A percentile compares a stretch with the other conserved stretches of the same genome.
phyloP scores from a whole-genome alignment of 345 rosid genomes.

The Orychophragmus violaceus region DNA sequence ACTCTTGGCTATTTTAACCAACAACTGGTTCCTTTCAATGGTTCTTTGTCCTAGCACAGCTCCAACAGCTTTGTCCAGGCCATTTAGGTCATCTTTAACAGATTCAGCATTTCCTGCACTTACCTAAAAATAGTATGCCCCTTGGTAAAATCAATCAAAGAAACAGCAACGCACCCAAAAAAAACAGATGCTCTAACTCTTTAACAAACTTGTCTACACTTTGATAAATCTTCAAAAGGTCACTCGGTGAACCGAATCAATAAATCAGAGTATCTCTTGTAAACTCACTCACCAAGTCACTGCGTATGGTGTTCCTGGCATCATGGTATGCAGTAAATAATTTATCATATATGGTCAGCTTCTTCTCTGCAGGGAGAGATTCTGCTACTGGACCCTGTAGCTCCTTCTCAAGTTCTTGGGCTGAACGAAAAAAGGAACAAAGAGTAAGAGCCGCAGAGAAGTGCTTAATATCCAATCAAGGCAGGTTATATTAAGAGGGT shows the following conservation, averaged over 20 bases:
- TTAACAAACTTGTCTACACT: background rate
- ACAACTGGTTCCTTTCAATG: conserved; percentile 84
- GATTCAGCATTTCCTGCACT: conserved; percentile 91
- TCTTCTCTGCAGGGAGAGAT: conserved; percentile 76
- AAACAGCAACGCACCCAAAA: conserved; percentile 15
- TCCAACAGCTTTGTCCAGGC: conserved; percentile 95
- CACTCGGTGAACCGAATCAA: background rate
- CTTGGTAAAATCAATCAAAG: conserved; percentile 3
- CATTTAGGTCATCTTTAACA: conserved; percentile 87
- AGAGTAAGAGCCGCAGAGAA: conserved; percentile 19
- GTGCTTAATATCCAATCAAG: conserved; percentile 7
- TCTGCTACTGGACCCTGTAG: conserved; percentile 66
- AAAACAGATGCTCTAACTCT: background rate
- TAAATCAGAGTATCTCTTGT: background rate
- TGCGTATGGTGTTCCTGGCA: conserved; percentile 84
- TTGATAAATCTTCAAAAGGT: background rate
- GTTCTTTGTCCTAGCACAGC: conserved; percentile 88
- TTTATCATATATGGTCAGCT: conserved; percentile 70
- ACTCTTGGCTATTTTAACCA: conserved; percentile 86
- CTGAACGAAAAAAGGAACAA: conserved; percentile 47
- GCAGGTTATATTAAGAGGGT: background rate
- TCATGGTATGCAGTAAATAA: conserved; percentile 86
- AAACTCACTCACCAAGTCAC: conserved; percentile 70
- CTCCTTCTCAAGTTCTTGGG: conserved; percentile 98
- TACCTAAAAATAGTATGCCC: conserved; percentile 40